These are phyloP conservation scores for Kwoniella bestiolae DNA, from an alignment of 768 basidiomycete genomes.

Conservation along the genomic window DNA sequence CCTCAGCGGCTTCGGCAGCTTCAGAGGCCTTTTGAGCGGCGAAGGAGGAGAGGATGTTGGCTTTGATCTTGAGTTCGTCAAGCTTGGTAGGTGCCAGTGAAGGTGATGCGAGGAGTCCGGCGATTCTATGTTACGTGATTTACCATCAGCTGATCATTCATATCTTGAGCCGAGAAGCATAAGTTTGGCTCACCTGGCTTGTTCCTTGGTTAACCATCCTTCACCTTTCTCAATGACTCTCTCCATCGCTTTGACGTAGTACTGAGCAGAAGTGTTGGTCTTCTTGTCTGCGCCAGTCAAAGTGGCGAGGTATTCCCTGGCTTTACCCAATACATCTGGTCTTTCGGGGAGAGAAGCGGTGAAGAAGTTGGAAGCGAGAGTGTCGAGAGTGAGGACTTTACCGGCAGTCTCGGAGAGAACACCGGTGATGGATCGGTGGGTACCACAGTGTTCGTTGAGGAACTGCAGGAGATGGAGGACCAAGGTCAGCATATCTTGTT, in stretches of 20 bases:
- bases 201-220: constrained; percentile 82
- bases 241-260: constrained; percentile 90
- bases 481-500: not conserved
- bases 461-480: constrained; percentile 28
- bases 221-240: constrained; percentile 74
- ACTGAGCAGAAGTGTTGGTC: constrained; percentile 60
- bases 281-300: constrained; percentile 57
- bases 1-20: constrained; percentile 33
- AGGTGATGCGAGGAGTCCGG: constrained; percentile 75
- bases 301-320: constrained; percentile 56
- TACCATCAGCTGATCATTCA: constrained; percentile 30
- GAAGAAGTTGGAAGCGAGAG: constrained; percentile 75
- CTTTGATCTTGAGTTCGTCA: constrained; percentile 91
- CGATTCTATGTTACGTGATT: constrained; percentile 62
- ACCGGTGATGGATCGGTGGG: constrained; percentile 79
- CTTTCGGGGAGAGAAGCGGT: constrained; percentile 65
- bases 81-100: constrained; percentile 76
- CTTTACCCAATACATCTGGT: constrained; percentile 69
- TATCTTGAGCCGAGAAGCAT: too few species aligned
- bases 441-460: constrained; percentile 67
- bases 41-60: constrained; percentile 67
- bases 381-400: constrained; percentile 75
- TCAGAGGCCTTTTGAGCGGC: constrained; percentile 44
- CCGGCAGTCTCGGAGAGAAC: constrained; percentile 78
- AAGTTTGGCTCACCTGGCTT: constrained; percentile 75